Percentiles rank a stretch among this genome's conserved stretches.
These are phyloP conservation scores for Cercophora scortea DNA, from an alignment of 495 filamentous ascomycete species.

Conservation along the genomic window DNA sequence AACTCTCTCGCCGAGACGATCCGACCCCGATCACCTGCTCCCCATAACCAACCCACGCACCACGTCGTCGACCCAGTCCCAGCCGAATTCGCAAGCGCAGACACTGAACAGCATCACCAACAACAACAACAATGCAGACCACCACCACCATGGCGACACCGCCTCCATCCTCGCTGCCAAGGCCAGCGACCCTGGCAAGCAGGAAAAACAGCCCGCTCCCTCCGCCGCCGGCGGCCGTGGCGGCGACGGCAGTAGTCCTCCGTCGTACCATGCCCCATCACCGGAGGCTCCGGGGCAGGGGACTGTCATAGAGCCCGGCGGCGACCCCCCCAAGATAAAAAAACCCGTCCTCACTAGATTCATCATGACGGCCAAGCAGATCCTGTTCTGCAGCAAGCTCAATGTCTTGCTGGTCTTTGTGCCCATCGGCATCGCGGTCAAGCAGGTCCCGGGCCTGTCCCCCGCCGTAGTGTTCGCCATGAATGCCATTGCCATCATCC, in stretches of 20 bases:
- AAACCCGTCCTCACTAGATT: conserved; percentile 41
- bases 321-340: conserved; percentile 19
- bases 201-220: too few species aligned
- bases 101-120: neutral
- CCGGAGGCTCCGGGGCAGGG: conserved; percentile 47
- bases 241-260: conserved; percentile 9
- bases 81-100: neutral
- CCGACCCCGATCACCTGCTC: conserved; percentile 24
- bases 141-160: conserved; percentile 16
- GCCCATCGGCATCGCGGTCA: conserved; percentile 64
- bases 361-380: conserved; percentile 40
- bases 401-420: conserved; percentile 76
- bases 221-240: neutral
- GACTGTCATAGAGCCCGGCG: conserved; percentile 41
- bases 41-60: conserved; percentile 23
- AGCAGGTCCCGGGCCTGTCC: conserved; percentile 33
- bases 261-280: conserved; percentile 35
- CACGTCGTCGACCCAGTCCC: neutral
- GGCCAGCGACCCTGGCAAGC: conserved; percentile 1
- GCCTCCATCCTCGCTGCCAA: neutral
- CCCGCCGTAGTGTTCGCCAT: conserved; percentile 56
- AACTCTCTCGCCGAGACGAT: conserved; percentile 24
- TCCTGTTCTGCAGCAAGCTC: conserved; percentile 62
- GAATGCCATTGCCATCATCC: conserved; percentile 81
- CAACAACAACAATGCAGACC: conserved; percentile 2